Conservation (phyloP, 129 eudicot species). For the Tagetes patula region DNA sequence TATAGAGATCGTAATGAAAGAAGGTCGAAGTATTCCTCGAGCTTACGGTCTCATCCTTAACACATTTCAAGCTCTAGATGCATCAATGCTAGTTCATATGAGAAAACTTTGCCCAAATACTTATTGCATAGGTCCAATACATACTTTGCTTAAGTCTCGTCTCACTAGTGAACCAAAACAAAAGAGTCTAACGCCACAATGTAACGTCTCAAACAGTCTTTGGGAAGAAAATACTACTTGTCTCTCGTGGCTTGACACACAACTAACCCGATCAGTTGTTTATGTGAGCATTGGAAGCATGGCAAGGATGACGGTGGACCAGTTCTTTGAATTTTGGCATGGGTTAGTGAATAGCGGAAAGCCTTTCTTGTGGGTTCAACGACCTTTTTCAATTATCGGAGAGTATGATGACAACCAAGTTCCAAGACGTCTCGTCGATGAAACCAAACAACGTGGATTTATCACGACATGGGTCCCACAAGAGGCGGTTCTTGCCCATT, state of each 20-base stretch:
- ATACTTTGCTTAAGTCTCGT: constrained; percentile 27
- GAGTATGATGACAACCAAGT: neutral
- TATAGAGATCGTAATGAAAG: constrained; percentile 5
- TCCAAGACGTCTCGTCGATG: constrained; percentile 15
- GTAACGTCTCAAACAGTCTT: constrained; percentile 20
- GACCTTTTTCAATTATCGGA: constrained; percentile 25
- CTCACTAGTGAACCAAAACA: neutral
- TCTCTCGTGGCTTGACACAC: constrained; percentile 24
- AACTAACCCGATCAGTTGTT: constrained; percentile 17
- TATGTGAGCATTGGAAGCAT: constrained; percentile 29
- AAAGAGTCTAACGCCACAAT: neutral
- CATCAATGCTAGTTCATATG: constrained; percentile 18
- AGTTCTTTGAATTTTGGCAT: constrained; percentile 27
- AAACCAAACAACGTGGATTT: constrained; percentile 8
- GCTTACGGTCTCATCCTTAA: constrained; percentile 39
- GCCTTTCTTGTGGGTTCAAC: constrained; percentile 28
- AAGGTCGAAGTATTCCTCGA: constrained; percentile 23
- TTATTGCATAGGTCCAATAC: constrained; percentile 35
- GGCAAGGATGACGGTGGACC: constrained; percentile 23
- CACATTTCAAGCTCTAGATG: constrained; percentile 37
- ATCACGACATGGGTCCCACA: constrained; percentile 28
- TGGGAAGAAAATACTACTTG: constrained; percentile 41
- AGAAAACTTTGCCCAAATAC: constrained; percentile 30
- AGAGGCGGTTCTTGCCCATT: constrained; percentile 21
- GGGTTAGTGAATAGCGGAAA: constrained; percentile 26